A percentile compares a stretch with the other conserved stretches of the same genome.
Conservation (phyloP, 2,329 filamentous ascomycete genomes). For the Botrytis fragariae region DNA sequence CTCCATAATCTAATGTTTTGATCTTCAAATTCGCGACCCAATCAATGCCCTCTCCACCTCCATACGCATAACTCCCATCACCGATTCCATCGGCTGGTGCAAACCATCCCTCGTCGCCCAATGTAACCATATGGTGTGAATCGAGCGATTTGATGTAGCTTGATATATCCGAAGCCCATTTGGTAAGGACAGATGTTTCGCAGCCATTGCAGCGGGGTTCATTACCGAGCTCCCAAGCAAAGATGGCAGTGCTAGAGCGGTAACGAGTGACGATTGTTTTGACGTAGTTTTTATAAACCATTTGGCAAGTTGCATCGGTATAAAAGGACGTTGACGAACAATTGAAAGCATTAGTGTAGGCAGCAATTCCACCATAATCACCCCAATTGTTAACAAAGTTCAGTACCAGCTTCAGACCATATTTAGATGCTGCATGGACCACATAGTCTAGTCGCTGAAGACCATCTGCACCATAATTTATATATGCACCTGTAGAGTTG, state of each 20-base stretch:
- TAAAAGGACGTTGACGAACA: slow-evolving; percentile 55
- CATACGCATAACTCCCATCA: slow-evolving; percentile 46
- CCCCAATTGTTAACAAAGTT: slow-evolving; percentile 67
- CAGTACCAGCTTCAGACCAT: slow-evolving; percentile 61
- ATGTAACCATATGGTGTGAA: slow-evolving; percentile 57
- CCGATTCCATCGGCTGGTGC: slow-evolving; percentile 39
- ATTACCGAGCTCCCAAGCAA: slow-evolving; percentile 68
- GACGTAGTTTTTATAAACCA: slow-evolving; percentile 58
- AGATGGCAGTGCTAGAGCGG: slow-evolving; percentile 55
- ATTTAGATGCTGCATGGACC: slow-evolving; percentile 55
- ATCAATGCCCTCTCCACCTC: slow-evolving; percentile 46
- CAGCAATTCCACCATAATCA: slow-evolving; percentile 63
- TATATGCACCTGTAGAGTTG: slow-evolving; percentile 49
- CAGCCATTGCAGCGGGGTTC: slow-evolving; percentile 64
- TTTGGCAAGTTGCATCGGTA: slow-evolving; percentile 50
- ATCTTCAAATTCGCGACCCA: slow-evolving; percentile 49
- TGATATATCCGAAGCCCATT: slow-evolving; percentile 58
- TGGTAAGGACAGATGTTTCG: slow-evolving; percentile 52
- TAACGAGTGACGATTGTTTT: slow-evolving; percentile 58
- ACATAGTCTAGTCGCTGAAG: slow-evolving; percentile 64
- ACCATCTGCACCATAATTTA: slow-evolving; percentile 62
- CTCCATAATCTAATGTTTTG: slow-evolving; percentile 50
- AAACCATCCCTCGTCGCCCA: slow-evolving; percentile 63
- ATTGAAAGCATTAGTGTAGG: slow-evolving; percentile 56
- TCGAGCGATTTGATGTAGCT: slow-evolving; percentile 64